Evolutionary conservation across 2,329 filamentous ascomycete genomes (phyloP).

Genomic region (Ambrosiella xylebori): DNA sequence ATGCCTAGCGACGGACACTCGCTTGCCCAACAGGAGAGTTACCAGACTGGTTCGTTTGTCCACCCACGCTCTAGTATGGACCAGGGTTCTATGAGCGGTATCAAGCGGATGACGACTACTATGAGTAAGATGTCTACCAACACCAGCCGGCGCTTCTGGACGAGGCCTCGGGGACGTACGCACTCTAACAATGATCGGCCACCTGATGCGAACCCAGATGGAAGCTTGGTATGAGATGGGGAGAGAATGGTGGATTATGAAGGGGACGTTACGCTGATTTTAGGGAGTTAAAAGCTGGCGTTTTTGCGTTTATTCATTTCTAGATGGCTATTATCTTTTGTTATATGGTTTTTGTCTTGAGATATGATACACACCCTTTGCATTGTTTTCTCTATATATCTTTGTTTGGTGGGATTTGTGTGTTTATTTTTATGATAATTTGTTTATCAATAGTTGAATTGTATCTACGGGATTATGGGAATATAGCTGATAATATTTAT

Average conservation of each 20-base stretch:
- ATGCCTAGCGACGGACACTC: slow-evolving; percentile 6
- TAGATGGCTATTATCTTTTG: background rate
- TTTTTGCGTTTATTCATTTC: background rate
- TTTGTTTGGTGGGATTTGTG: background rate
- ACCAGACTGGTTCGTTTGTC: slow-evolving; percentile 9
- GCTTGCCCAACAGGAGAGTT: slow-evolving; percentile 10
- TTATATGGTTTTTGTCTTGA: background rate
- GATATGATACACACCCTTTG: background rate
- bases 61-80: slow-evolving; percentile 7
- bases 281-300: background rate
- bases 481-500: background rate
- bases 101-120: slow-evolving; percentile 11
- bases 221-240: slow-evolving; percentile 9
- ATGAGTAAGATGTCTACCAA: slow-evolving; percentile 12
- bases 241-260: background rate
- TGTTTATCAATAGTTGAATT: background rate
- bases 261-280: background rate
- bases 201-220: slow-evolving; percentile 9
- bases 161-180: slow-evolving; percentile 9
- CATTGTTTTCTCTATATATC: background rate
- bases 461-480: background rate
- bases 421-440: background rate
- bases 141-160: slow-evolving; percentile 11
- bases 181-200: slow-evolving; percentile 5
- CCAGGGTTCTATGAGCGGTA: slow-evolving; percentile 8